These are phyloP conservation scores for Calonectria montana DNA, from an alignment of 2,329 filamentous ascomycete species.

Conservation along the genomic window DNA sequence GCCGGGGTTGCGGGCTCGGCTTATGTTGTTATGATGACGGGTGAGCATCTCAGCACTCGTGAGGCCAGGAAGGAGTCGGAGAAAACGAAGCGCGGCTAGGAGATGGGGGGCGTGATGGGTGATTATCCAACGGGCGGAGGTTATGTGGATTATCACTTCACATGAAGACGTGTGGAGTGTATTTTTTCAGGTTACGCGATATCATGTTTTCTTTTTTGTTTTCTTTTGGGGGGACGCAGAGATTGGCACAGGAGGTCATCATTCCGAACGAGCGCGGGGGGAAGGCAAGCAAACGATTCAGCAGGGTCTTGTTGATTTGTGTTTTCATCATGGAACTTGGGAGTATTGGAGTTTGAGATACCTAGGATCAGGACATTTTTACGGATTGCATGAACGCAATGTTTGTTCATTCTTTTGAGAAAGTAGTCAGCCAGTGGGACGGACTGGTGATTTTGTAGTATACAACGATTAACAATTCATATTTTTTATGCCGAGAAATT, in stretches of 20 bases:
- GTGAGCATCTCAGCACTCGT: conserved; percentile 66
- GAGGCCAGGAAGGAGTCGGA: conserved; percentile 39
- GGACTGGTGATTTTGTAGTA: background rate
- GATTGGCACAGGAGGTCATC: background rate
- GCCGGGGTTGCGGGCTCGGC: conserved; percentile 65
- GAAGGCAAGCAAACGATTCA: background rate
- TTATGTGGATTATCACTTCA: background rate
- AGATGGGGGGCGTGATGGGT: conserved; percentile 49
- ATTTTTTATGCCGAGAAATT: background rate
- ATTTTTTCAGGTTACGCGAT: background rate
- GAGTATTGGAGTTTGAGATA: conserved; percentile 10
- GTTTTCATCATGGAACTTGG: background rate
- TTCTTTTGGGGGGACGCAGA: background rate
- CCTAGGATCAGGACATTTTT: conserved; percentile 1
- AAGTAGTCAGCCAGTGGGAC: no score
- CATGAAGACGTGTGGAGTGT: background rate
- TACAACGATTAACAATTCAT: background rate
- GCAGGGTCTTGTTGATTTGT: background rate
- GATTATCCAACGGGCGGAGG: background rate
- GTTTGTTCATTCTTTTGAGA: background rate
- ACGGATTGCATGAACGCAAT: conserved; percentile 1
- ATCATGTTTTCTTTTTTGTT: background rate
- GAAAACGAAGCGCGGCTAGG: conserved; percentile 46
- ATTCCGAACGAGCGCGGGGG: background rate
- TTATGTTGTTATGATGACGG: conserved; percentile 69